Evolutionary conservation across 164 flowering plant genomes (phyloP), one percentile per base, ranked within the genome.

Genomic region (Euptelea pleiosperma): DNA sequence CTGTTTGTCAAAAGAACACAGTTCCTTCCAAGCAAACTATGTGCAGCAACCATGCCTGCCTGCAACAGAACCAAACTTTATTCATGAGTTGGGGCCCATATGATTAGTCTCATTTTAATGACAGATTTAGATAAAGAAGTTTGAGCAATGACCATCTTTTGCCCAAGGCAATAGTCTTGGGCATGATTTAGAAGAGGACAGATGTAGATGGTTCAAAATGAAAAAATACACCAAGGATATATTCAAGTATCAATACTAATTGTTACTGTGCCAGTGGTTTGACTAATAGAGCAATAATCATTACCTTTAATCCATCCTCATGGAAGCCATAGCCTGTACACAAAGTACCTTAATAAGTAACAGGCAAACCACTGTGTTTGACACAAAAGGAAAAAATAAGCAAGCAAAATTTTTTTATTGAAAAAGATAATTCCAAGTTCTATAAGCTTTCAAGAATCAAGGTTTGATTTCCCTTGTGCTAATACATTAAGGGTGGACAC

Each of bases 281-380:
- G 16, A 18, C 26, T 4, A n/a, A 26, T 8, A 9, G 44, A 33
- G 26, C 16, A 28, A 15, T 15, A 18, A 21, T 31, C 7, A 16
- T 22, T 76, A 86, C 96, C 98, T 88, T 88, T 19, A 84, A 52
- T 62, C 98, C 98, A 70, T 91, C 96, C 67, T 91, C 98, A 63
- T 91, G 98, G 65, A 91, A 91, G 14, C 98, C 98, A 73, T 82
- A 84, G 42, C 98, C 97, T 91, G 80, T 57, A 70, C 64, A 35
- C 24, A 26, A 44, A 25, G 29, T 26, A 21, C 16, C 4, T 22
- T 2, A 10, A n/a, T 6, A n/a, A n/a, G n/a, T n/a, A n/a, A n/a
- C n/a, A n/a, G n/a, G n/a, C 7, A 58, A 58, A 25, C 37, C 8
- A 46, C 28, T 34, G 8, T 39, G 35, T 31, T n/a, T 11, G 4